These are phyloP conservation scores for Coemansia sp. DNA, from an alignment of 192 early-diverging fungal species.

Conservation along the genomic window DNA sequence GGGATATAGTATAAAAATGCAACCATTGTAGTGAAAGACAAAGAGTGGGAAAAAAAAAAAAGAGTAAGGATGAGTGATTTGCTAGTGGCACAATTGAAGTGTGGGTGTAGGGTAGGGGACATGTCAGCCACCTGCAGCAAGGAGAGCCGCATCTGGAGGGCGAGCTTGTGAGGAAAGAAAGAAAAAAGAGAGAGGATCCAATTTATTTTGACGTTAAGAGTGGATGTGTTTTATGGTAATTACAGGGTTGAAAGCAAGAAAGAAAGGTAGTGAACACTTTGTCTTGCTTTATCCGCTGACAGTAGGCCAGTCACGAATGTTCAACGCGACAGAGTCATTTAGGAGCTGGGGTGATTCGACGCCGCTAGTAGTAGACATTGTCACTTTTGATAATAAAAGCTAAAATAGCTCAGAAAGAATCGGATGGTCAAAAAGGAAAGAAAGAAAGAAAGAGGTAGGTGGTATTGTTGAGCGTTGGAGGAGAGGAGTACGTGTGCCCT, in stretches of 20 bases:
- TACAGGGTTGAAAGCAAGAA: background rate
- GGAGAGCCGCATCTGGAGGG: background rate
- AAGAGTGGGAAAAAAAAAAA: background rate
- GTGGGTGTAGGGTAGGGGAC: background rate
- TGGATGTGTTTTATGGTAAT: background rate
- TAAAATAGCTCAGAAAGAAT: background rate
- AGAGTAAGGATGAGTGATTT: background rate
- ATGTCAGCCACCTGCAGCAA: background rate
- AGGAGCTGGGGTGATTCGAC: background rate
- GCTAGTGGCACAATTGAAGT: background rate
- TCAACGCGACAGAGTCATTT: background rate
- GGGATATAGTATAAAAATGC: slow-evolving; percentile 20
- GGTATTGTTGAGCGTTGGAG: background rate
- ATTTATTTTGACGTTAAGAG: background rate
- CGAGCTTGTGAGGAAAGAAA: background rate
- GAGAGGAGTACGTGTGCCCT: background rate
- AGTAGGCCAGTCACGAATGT: slow-evolving; percentile 7
- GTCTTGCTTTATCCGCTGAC: background rate
- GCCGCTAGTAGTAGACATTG: background rate
- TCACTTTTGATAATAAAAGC: background rate
- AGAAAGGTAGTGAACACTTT: background rate
- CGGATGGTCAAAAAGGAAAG: background rate
- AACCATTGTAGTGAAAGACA: slow-evolving; percentile 12
- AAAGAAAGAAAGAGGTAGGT: background rate
- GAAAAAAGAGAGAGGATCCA: no score